These are phyloP conservation scores for Durusdinium trenchii DNA, from an alignment of 73 alveolate genomes.

Conservation along the genomic window DNA sequence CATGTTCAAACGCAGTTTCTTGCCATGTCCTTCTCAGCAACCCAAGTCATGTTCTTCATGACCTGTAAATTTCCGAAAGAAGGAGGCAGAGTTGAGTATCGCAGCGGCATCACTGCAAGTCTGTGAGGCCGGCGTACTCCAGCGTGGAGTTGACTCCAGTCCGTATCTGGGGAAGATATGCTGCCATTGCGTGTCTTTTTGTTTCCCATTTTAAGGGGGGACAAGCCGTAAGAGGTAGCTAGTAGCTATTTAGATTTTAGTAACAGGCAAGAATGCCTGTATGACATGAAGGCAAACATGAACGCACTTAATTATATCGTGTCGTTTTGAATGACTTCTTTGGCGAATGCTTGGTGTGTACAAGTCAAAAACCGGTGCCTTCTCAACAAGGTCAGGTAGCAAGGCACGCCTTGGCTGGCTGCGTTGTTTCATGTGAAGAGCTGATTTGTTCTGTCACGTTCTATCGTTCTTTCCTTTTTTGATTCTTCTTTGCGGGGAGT, in stretches of 20 bases:
- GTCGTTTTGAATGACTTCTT: too few relatives aligned
- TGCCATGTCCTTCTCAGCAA: slow-evolving; percentile 36
- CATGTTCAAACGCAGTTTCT: neutral
- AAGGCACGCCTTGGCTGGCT: slow-evolving; percentile 27
- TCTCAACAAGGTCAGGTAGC: slow-evolving; percentile 32
- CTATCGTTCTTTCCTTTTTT: too few relatives aligned
- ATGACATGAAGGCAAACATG: too few relatives aligned
- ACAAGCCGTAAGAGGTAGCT: too few relatives aligned
- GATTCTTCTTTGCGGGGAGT: too few relatives aligned
- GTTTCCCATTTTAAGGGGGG: too few relatives aligned
- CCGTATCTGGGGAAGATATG: neutral
- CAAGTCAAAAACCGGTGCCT: neutral
- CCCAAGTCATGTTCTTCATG: slow-evolving; percentile 49
- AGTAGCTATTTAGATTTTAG: too few relatives aligned
- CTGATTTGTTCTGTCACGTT: too few relatives aligned
- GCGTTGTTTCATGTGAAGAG: too few relatives aligned
- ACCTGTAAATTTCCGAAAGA: slow-evolving; percentile 1
- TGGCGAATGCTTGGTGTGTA: too few relatives aligned
- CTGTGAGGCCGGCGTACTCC: slow-evolving; percentile 6
- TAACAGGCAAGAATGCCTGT: too few relatives aligned
- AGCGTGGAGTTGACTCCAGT: slow-evolving; percentile 23
- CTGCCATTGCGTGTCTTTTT: neutral
- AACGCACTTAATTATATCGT: too few relatives aligned
- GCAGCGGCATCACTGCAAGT: neutral
- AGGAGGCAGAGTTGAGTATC: neutral